Evolutionary conservation across 345 rosid species (phyloP).

Genomic region (Erodium maritimum): DNA sequence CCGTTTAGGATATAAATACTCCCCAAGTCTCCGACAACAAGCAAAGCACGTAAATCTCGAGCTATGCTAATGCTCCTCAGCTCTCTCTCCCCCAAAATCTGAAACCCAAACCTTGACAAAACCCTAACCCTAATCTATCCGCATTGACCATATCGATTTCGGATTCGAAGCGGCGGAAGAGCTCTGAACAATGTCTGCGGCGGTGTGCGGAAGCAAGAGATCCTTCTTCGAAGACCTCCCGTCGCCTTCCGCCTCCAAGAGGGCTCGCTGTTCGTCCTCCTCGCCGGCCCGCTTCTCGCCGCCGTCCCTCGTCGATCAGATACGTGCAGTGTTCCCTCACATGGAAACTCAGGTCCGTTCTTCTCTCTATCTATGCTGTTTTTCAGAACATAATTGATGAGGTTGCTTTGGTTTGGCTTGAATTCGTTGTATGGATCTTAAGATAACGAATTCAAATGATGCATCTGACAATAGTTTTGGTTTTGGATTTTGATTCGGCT

Average conservation of each 20-base stretch:
- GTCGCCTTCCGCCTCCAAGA: conserved; percentile 43
- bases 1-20: too few species aligned
- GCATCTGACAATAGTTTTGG: too few species aligned
- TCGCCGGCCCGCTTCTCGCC: conserved; percentile 24
- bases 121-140: not conserved
- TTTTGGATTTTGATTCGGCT: too few species aligned
- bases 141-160: not conserved
- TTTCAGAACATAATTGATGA: too few species aligned
- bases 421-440: too few species aligned
- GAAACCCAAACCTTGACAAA: not conserved
- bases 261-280: conserved; percentile 35
- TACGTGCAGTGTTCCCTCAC: conserved; percentile 38
- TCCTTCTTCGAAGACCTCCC: conserved; percentile 58
- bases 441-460: too few species aligned
- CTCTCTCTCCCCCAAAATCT: not conserved
- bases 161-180: not conserved
- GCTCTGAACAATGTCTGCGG: conserved; percentile 44
- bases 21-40: not conserved
- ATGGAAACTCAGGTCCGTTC: conserved; percentile 37
- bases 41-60: not conserved
- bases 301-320: conserved; percentile 30
- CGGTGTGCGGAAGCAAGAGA: conserved; percentile 67
- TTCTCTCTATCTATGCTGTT: not conserved
- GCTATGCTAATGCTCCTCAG: too few species aligned
- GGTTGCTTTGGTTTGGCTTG: not conserved